Base-by-base conservation (phyloP, 2,329 filamentous ascomycete species). In the Sphaerulina musiva region DNA sequence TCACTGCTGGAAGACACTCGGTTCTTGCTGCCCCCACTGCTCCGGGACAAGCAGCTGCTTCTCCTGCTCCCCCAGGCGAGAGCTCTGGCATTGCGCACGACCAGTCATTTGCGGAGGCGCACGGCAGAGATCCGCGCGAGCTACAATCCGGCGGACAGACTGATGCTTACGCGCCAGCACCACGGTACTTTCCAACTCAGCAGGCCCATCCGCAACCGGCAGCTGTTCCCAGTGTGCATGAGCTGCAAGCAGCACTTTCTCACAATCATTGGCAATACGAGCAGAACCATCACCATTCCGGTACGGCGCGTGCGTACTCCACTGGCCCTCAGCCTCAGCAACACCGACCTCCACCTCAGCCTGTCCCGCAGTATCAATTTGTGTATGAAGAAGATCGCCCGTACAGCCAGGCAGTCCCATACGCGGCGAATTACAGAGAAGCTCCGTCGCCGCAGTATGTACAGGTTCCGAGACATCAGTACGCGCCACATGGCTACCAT, bases 371-470 rank as follows among this genome's bases (percentile, higher is more conserved):
- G 26, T 65, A 64, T 53, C 59, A 60, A 8, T 57, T 59, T 12
- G 54, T 61, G 11, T 62, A 66, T 52, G 62, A 64, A 48, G 55
- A 59, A 12, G 61, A 64, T 26, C 59, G 57, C 43, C 38, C 54
- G 38, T 57, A 59, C 48, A 48, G 53, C 26, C 53, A 59, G 26
- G 53, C 52, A 12, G 31, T 20, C n/a, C 40, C 40, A 44, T 20
- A 44, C 12, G 5, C 42, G 26, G 17, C 42, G 6, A 26, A 1
- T 5, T 58, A 59, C 48, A 50, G 54, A 20, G 55, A 60, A 40
- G 17, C 17, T 44, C 46, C 53, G 7, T 56, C 56, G 11, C 58
- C 62, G n/a, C 64, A 63, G 53, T 65, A 65, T 51, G 49, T 62
- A 10, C 60, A 61, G 38, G 48, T 62, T 10, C 51, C 54, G 9